These are phyloP conservation scores for Fusarium sp. DNA, from an alignment of 2,329 filamentous ascomycete genomes.

Conservation along the genomic window DNA sequence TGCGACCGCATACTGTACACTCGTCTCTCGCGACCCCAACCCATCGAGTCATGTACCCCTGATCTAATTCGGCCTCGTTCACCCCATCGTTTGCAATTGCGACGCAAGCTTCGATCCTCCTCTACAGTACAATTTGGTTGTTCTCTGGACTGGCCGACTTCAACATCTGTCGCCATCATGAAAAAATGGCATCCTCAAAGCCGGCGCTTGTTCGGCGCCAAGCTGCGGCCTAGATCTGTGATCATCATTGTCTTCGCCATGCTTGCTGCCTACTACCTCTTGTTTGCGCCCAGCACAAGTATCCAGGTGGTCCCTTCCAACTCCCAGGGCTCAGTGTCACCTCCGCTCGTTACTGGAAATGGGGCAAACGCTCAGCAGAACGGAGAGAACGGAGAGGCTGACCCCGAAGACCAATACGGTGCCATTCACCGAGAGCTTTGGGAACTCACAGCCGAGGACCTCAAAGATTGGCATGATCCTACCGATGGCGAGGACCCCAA, in stretches of 20 bases:
- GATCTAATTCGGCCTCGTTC: slow-evolving; percentile 26
- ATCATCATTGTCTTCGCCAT: slow-evolving; percentile 57
- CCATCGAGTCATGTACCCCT: slow-evolving; percentile 38
- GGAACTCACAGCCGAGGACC: slow-evolving; percentile 55
- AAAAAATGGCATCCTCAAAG: slow-evolving; percentile 53
- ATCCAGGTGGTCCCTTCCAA: slow-evolving; percentile 51
- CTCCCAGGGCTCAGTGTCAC: slow-evolving; percentile 16
- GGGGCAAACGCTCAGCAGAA: not conserved
- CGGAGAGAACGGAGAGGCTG: not conserved
- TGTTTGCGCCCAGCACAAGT: slow-evolving; percentile 52
- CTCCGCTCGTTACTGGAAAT: slow-evolving; percentile 7
- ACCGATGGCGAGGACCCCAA: slow-evolving; percentile 54
- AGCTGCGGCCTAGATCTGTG: slow-evolving; percentile 59
- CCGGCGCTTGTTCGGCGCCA: slow-evolving; percentile 50
- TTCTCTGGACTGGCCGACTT: slow-evolving; percentile 7
- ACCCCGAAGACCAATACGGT: slow-evolving; percentile 26
- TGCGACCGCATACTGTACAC: slow-evolving; percentile 8
- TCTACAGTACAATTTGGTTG: slow-evolving; percentile 16
- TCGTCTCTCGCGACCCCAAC: slow-evolving; percentile 10
- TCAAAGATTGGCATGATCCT: slow-evolving; percentile 55
- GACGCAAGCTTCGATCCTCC: slow-evolving; percentile 11
- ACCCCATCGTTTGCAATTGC: slow-evolving; percentile 16
- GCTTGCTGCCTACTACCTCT: slow-evolving; percentile 59
- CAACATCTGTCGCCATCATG: slow-evolving; percentile 37
- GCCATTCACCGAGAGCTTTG: slow-evolving; percentile 46